These are phyloP conservation scores for Teunomyces aglyptinius DNA, from an alignment of 805 yeast genomes.

Conservation along the genomic window DNA sequence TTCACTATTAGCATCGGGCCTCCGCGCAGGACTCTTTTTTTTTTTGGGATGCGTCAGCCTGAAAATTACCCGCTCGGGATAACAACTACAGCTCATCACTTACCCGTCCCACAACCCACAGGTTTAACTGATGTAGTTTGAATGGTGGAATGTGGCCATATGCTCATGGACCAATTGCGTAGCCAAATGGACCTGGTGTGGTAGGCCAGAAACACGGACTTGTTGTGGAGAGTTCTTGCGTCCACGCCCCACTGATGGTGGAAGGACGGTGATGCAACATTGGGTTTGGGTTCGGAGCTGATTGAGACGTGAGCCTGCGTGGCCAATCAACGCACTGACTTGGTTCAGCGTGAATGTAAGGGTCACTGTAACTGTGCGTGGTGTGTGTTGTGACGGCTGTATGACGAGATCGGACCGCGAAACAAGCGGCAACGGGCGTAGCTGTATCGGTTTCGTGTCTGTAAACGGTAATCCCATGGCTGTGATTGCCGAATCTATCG, in stretches of 20 bases:
- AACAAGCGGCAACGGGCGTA: not conserved
- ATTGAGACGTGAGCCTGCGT: not conserved
- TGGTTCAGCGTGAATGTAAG: not conserved
- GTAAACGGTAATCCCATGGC: too few species aligned
- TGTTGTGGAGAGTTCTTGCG: not conserved
- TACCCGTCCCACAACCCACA: not conserved
- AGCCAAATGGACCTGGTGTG: not conserved
- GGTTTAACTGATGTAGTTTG: not conserved
- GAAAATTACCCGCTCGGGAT: not conserved
- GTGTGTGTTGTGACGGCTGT: not conserved
- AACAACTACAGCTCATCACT: not conserved
- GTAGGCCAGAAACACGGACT: not conserved
- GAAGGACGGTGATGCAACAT: not conserved
- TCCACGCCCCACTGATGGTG: not conserved
- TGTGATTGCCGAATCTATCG: not conserved
- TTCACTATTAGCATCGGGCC: slow-evolving; percentile 10
- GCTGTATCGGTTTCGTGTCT: too few species aligned
- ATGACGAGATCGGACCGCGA: not conserved
- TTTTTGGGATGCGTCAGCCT: not conserved
- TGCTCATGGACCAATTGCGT: not conserved
- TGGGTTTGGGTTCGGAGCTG: not conserved
- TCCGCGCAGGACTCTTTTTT: slow-evolving; percentile 4
- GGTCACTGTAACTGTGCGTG: not conserved
- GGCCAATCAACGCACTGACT: slow-evolving; percentile 25
- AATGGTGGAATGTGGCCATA: not conserved